These are phyloP conservation scores for Letharia columbiana DNA, from an alignment of 495 filamentous ascomycete genomes.

Conservation along the genomic window DNA sequence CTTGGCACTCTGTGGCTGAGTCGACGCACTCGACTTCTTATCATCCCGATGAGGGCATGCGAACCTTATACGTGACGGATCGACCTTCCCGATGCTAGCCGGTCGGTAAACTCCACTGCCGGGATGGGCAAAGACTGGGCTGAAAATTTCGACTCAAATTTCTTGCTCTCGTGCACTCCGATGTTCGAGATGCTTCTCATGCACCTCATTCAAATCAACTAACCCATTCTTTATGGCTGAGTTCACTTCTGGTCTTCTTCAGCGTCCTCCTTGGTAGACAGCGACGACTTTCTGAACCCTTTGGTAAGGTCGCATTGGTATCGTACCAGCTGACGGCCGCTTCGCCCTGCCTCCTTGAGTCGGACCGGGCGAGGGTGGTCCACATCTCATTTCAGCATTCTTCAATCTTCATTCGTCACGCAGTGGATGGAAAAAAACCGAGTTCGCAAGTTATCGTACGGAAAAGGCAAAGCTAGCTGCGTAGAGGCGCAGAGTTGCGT, in stretches of 20 bases:
- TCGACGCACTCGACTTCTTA: background rate
- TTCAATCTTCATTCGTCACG: background rate
- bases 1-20: background rate
- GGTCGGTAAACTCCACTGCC: background rate
- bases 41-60: background rate
- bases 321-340: background rate
- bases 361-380: background rate
- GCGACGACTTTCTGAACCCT: background rate
- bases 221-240: background rate
- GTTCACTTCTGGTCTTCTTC: background rate
- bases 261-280: background rate
- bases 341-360: background rate
- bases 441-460: background rate
- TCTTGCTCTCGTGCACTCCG: background rate
- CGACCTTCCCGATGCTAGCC: background rate
- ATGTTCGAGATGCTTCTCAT: background rate
- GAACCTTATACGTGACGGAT: background rate
- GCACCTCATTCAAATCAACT: background rate
- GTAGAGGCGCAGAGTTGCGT: background rate
- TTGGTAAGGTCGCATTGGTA: background rate
- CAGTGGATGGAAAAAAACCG: background rate
- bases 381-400: background rate
- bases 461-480: background rate
- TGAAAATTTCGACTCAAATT: background rate
- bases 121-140: background rate